Evolutionary conservation across 192 early-diverging fungal species (phyloP).

Genomic region (Backusella macrospora): DNA sequence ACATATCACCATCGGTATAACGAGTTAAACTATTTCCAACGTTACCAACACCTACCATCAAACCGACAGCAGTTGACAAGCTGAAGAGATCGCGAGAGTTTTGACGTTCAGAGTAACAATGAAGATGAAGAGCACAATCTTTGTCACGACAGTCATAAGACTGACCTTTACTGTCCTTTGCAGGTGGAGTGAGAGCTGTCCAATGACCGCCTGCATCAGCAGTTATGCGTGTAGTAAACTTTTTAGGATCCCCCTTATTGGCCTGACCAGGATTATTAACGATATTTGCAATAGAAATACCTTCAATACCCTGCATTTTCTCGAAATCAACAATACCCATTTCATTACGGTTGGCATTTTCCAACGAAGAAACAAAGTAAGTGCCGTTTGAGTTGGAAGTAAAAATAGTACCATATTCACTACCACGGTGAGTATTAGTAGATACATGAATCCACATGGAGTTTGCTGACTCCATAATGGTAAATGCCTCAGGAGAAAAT

Average conservation of each 20-base stretch:
- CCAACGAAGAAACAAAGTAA: slow-evolving; percentile 71
- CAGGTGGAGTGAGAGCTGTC: slow-evolving; percentile 57
- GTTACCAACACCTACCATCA: slow-evolving; percentile 93
- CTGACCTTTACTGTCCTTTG: slow-evolving; percentile 42
- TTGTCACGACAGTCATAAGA: slow-evolving; percentile 34
- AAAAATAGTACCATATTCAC: slow-evolving; percentile 85
- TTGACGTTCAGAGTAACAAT: slow-evolving; percentile 85
- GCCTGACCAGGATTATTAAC: slow-evolving; percentile 70
- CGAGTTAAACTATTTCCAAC: slow-evolving; percentile 70
- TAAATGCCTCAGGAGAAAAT: slow-evolving; percentile 65
- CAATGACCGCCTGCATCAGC: slow-evolving; percentile 84
- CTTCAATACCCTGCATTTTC: slow-evolving; percentile 85
- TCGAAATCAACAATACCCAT: slow-evolving; percentile 90
- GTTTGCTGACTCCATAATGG: slow-evolving; percentile 68
- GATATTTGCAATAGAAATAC: slow-evolving; percentile 81
- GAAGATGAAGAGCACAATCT: slow-evolving; percentile 77
- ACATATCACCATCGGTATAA: slow-evolving; percentile 79
- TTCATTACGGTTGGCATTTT: slow-evolving; percentile 74
- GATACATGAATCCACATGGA: slow-evolving; percentile 72
- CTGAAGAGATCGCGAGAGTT: slow-evolving; percentile 81
- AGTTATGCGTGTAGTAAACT: slow-evolving; percentile 69
- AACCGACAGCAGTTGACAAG: slow-evolving; percentile 75
- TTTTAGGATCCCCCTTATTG: slow-evolving; percentile 58
- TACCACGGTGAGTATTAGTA: slow-evolving; percentile 49
- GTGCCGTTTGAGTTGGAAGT: slow-evolving; percentile 90